A percentile compares a stretch with the other conserved stretches of the same genome.
Evolutionary conservation across 768 basidiomycete species (phyloP).

Genomic region (Serpula lacrymans): DNA sequence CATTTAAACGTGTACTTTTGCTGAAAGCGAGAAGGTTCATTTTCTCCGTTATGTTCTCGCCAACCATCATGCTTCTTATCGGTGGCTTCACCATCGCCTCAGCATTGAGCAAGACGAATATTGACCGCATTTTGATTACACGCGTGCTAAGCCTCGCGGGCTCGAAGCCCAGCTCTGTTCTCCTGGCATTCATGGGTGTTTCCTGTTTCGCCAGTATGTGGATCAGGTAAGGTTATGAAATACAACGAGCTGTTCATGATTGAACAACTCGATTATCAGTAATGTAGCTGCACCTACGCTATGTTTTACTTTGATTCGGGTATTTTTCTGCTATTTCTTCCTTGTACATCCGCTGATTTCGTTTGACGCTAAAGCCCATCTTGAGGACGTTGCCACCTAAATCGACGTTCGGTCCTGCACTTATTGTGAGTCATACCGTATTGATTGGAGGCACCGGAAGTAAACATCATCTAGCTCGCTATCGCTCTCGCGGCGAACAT

Average conservation of each 20-base stretch:
- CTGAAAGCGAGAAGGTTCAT: too few species aligned
- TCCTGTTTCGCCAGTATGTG: conserved; percentile 99
- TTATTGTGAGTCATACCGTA: conserved; percentile 64
- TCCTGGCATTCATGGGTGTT: conserved; percentile 93
- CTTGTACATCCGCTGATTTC: conserved; percentile 7
- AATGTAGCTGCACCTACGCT: conserved; percentile 98
- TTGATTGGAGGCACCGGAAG: conserved; percentile 3
- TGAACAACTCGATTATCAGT: conserved; percentile 34
- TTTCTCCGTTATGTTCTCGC: conserved; percentile 94
- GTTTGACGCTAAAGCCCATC: conserved; percentile 73
- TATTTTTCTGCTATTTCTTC: conserved; percentile 33
- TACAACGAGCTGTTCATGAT: too few species aligned
- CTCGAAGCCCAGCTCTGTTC: conserved; percentile 77
- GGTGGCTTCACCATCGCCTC: conserved; percentile 98
- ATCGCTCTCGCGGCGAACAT: conserved; percentile 99
- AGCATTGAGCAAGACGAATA: conserved; percentile 91
- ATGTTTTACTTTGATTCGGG: conserved; percentile 93
- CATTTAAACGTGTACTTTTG: conserved; percentile 7
- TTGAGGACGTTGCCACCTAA: conserved; percentile 85
- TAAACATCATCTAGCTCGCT: conserved; percentile 58
- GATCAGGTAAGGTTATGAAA: conserved; percentile 68
- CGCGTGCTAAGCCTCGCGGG: conserved; percentile 89
- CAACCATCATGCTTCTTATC: conserved; percentile 97
- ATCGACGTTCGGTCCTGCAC: conserved; percentile 82
- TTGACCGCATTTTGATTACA: conserved; percentile 90